Percentiles rank a stretch among this genome's conserved stretches.
Conservation (phyloP, 1,284 basidiomycete genomes). For the Coriolopsis trogii region DNA sequence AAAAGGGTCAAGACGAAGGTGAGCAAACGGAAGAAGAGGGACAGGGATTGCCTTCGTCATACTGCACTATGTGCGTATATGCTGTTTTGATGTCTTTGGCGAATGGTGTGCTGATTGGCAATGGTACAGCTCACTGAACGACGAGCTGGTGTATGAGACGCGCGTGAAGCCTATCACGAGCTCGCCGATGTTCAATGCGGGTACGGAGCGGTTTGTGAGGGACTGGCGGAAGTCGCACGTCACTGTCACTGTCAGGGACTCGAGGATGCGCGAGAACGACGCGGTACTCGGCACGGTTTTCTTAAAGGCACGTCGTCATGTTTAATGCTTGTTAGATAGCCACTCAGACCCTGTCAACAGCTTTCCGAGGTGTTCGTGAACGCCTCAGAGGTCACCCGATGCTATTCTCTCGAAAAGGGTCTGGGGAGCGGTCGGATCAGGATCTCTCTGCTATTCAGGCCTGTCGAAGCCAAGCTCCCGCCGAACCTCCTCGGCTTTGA, state of each 20-base stretch:
- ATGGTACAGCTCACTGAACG: constrained; percentile 50
- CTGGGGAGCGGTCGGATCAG: constrained; percentile 54
- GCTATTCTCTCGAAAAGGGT: constrained; percentile 54
- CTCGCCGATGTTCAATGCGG: constrained; percentile 69
- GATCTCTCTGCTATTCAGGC: constrained; percentile 55
- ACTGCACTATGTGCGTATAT: constrained; percentile 47
- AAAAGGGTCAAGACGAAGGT: constrained; percentile 57
- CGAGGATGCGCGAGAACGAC: constrained; percentile 58
- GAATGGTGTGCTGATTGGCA: not conserved
- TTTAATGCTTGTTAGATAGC: not conserved
- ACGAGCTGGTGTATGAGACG: constrained; percentile 51
- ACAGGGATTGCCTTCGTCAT: constrained; percentile 56
- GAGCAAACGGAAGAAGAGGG: constrained; percentile 50
- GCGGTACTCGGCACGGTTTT: constrained; percentile 67
- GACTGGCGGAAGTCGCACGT: constrained; percentile 66
- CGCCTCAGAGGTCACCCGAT: constrained; percentile 49
- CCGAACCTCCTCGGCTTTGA: constrained; percentile 64
- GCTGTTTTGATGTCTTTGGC: not conserved
- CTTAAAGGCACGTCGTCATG: constrained; percentile 32
- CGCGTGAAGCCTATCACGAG: constrained; percentile 54
- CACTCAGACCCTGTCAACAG: constrained; percentile 10
- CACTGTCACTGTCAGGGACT: constrained; percentile 61
- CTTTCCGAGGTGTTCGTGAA: constrained; percentile 42
- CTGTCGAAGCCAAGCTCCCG: constrained; percentile 60
- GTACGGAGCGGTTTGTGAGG: constrained; percentile 64